Conservation (phyloP, 2,329 filamentous ascomycete species). For the Microcera coccophila region DNA sequence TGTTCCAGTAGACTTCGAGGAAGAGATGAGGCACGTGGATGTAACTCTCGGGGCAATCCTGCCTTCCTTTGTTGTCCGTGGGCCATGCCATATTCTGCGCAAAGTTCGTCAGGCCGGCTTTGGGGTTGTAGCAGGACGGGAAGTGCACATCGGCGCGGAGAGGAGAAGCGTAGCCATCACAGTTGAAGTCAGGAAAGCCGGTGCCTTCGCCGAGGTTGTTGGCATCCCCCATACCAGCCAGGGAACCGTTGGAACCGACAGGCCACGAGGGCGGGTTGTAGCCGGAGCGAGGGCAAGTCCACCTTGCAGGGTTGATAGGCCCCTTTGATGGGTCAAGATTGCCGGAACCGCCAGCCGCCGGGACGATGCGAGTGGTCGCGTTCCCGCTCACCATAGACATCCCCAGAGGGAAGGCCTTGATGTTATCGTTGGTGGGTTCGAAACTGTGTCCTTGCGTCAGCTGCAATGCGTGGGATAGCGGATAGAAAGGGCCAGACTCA, state of each 20-base stretch:
- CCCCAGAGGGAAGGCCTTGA: constrained; percentile 65
- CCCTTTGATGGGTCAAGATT: constrained; percentile 52
- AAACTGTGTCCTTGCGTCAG: constrained; percentile 41
- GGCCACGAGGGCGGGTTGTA: constrained; percentile 51
- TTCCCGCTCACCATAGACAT: constrained; percentile 70
- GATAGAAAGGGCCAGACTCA: constrained; percentile 29
- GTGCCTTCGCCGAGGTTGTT: constrained; percentile 53
- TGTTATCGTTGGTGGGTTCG: constrained; percentile 59
- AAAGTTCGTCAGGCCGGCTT: constrained; percentile 56
- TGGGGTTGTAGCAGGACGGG: constrained; percentile 69
- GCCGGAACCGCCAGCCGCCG: constrained; percentile 46
- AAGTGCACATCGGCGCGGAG: constrained; percentile 66
- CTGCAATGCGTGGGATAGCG: not conserved
- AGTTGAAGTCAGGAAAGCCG: constrained; percentile 68
- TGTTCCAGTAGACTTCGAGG: constrained; percentile 60
- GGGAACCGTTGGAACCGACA: constrained; percentile 49
- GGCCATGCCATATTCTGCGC: constrained; percentile 65
- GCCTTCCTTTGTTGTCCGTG: constrained; percentile 43
- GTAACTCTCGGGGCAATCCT: constrained; percentile 53
- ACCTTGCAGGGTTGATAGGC: constrained; percentile 52
- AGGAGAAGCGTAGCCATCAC: constrained; percentile 59
- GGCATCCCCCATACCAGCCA: constrained; percentile 52
- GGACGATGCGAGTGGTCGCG: constrained; percentile 53
- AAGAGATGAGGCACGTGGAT: constrained; percentile 56
- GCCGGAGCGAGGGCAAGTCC: constrained; percentile 56